A percentile compares a stretch with the other conserved stretches of the same genome.
phyloP scores from a whole-genome alignment of 345 rosid species.

The Lenwebbia sp. region DNA sequence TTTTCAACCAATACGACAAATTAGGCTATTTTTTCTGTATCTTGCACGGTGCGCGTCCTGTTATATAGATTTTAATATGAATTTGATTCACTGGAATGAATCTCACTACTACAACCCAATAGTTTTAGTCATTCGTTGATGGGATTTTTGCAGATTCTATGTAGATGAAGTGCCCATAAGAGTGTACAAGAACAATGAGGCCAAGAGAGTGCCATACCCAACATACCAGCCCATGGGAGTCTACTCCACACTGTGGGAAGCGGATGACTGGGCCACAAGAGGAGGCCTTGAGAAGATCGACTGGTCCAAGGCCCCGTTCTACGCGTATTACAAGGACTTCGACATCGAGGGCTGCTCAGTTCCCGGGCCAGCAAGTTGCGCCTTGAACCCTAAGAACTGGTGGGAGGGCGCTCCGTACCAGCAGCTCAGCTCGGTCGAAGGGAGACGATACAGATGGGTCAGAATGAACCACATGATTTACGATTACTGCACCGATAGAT shows the following conservation, averaged over 20 bases:
- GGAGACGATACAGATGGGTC: slow-evolving; percentile 84
- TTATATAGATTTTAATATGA: no score
- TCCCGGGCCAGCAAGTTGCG: slow-evolving; percentile 68
- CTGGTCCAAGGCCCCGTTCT: slow-evolving; percentile 89
- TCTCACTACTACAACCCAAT: no score
- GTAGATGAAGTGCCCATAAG: slow-evolving; percentile 83
- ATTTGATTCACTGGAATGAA: no score
- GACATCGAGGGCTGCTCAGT: slow-evolving; percentile 82
- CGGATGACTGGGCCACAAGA: slow-evolving; percentile 97
- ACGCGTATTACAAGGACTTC: slow-evolving; percentile 76
- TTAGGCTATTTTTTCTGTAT: no score
- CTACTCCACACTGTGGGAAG: slow-evolving; percentile 93
- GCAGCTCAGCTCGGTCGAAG: slow-evolving; percentile 56
- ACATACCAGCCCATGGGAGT: slow-evolving; percentile 76
- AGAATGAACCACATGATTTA: slow-evolving; percentile 89
- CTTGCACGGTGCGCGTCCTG: no score
- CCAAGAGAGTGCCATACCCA: slow-evolving; percentile 55
- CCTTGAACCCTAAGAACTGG: slow-evolving; percentile 55
- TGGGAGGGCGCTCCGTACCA: slow-evolving; percentile 68
- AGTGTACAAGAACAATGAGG: slow-evolving; percentile 80
- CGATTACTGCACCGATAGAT: slow-evolving; percentile 74
- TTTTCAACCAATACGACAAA: no score
- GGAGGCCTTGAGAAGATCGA: slow-evolving; percentile 87
- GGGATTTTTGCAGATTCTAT: slow-evolving; percentile 32
- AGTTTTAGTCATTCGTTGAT: background rate